A percentile compares a stretch with the other conserved stretches of the same genome.
Evolutionary conservation across 441 rosid genomes (phyloP).

Genomic region (Biscutella laevigata): DNA sequence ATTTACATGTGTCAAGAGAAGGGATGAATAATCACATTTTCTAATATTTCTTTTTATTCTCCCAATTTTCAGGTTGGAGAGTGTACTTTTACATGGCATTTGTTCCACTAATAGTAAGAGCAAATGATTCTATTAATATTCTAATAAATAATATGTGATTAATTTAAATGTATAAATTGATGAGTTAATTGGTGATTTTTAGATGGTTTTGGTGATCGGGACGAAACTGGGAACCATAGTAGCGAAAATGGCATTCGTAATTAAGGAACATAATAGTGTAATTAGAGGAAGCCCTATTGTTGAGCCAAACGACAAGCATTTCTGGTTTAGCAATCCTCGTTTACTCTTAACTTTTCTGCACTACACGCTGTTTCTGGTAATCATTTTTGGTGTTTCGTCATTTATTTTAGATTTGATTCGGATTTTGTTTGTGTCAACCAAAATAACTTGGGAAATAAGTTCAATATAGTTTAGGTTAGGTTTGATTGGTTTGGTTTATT

Average conservation of each 20-base stretch:
- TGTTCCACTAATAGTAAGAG: slow-evolving; percentile 47
- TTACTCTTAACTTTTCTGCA: slow-evolving; percentile 47
- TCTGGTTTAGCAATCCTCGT: slow-evolving; percentile 57
- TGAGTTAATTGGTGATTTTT: not conserved
- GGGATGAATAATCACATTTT: no score
- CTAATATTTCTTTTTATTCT: not conserved
- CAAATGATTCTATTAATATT: not conserved
- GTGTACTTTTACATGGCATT: slow-evolving; percentile 57
- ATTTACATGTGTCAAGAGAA: no score
- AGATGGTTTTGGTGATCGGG: slow-evolving; percentile 54
- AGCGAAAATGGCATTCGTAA: slow-evolving; percentile 47
- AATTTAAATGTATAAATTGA: not conserved
- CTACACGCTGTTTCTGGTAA: slow-evolving; percentile 52
- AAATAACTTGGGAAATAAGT: no score
- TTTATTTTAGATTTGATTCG: no score
- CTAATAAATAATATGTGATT: not conserved
- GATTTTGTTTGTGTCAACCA: no score
- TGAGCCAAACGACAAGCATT: slow-evolving; percentile 50
- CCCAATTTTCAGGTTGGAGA: slow-evolving; percentile 40
- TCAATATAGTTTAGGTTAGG: no score
- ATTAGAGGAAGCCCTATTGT: slow-evolving; percentile 48
- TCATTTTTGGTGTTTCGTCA: no score
- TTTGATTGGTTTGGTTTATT: no score
- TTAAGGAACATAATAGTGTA: slow-evolving; percentile 27
- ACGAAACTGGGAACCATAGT: slow-evolving; percentile 58